Evolutionary conservation across 2,329 filamentous ascomycete species (phyloP).

Genomic region (Periconia sp.): DNA sequence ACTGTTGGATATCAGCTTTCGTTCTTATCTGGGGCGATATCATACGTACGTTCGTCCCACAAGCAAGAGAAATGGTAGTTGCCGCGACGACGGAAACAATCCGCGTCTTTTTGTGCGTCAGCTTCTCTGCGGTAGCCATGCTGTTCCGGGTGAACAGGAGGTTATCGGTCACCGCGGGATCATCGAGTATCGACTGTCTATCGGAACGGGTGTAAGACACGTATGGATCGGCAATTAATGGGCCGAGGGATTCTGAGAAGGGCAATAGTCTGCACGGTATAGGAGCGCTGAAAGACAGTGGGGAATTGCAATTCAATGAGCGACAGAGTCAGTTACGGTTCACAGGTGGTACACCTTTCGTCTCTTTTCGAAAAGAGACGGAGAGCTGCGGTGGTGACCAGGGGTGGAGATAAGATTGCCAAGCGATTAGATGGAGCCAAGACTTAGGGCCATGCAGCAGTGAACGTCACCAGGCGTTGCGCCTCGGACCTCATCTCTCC

Average conservation of each 20-base stretch:
- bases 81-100: constrained; percentile 84
- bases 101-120: constrained; percentile 66
- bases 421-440: not conserved
- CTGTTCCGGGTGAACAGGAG: constrained; percentile 16
- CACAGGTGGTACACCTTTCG: too few relatives aligned
- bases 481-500: constrained; percentile 8
- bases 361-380: not conserved
- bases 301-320: too few relatives aligned
- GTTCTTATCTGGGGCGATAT: not conserved
- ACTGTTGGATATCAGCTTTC: constrained; percentile 62
- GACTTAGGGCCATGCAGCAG: not conserved
- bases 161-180: constrained; percentile 18
- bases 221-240: constrained; percentile 1
- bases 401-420: constrained; percentile 2
- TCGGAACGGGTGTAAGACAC: not conserved
- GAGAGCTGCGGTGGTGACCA: not conserved
- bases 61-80: constrained; percentile 83
- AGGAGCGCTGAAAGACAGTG: too few relatives aligned
- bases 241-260: not conserved
- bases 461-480: constrained; percentile 16
- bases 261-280: too few relatives aligned
- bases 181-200: constrained; percentile 22
- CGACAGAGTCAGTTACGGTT: too few relatives aligned
- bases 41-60: constrained; percentile 82
- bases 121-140: constrained; percentile 31